Evolutionary conservation across 2,329 filamentous ascomycete species (phyloP), one percentile per base, ranked within the genome.

Genomic region (Leptographium radiaticola): DNA sequence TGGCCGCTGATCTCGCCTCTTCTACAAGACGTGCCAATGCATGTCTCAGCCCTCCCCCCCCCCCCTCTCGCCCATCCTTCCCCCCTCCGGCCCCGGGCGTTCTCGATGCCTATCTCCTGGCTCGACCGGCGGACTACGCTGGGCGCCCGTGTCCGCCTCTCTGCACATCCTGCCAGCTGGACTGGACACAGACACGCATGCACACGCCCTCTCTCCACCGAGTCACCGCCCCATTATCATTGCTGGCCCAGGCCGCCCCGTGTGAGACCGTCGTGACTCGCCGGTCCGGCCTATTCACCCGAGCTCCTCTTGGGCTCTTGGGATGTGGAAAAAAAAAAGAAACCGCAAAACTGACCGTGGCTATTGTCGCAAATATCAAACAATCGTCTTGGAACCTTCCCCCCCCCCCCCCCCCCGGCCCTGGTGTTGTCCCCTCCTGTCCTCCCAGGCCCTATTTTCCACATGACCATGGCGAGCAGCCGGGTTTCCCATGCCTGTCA

Each of bases 401-500:
- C 9, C 34, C 9, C 12, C 8, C 9, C 9, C 34, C 9, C 12
- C 31, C 25, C 12, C 8, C 30, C 20, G 25, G 43, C 13, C 13
- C 43, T 10, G 43, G 25, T 13, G 25, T 15, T 45, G 18, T 13
- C 15, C 34, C 12, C 34, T 36, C 34, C 39, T 25, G 25, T 25
- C 10, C 39, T 42, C 10, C 33, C 36, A 36, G 43, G 20, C 20
- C 25, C 25, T 45, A 20, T 13, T 45, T 20, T 31, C 16, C 5
- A 31, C 20, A 13, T 18, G 12, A 20, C 44, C 25, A 53, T 53
- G 44, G 36, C 30, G 10, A 25, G 31, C 44, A 48, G 72, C 30
- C 72, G 76, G n/a, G 76, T 79, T 15, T 73, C 72, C 15, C 74
- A 77, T 56, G 76, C 76, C n/a, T 79, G 76, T 57, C 70, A 71